Conservation (phyloP, 2,329 filamentous ascomycete genomes). For the Neophaeococcomyces aloes region DNA sequence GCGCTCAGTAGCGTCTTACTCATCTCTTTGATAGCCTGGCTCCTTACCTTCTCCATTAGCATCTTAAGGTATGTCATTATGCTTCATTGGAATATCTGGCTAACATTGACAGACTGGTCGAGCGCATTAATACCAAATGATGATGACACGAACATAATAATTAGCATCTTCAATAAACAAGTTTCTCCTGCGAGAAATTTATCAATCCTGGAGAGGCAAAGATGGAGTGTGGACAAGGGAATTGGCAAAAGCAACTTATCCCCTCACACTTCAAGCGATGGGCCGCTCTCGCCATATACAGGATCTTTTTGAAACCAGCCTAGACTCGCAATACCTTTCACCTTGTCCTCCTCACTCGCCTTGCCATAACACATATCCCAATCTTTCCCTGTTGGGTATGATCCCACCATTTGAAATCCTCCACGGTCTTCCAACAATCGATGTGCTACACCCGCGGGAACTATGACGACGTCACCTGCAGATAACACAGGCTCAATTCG, state of each 20-base stretch:
- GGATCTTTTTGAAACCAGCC: constrained; percentile 52
- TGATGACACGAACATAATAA: not conserved
- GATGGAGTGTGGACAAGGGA: not conserved
- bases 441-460: constrained; percentile 58
- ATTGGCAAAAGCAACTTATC: too few species aligned
- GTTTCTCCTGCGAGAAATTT: not conserved
- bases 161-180: too few species aligned
- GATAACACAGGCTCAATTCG: constrained; percentile 46
- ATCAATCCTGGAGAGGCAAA: not conserved
- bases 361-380: constrained; percentile 67
- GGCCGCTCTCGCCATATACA: constrained; percentile 47
- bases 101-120: constrained; percentile 31
- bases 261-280: constrained; percentile 34
- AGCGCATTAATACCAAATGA: constrained; percentile 23
- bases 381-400: constrained; percentile 46
- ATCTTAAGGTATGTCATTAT: constrained; percentile 49
- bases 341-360: constrained; percentile 44
- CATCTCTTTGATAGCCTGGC: constrained; percentile 77
- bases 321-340: constrained; percentile 39
- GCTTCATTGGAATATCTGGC: constrained; percentile 9
- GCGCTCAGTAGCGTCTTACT: constrained; percentile 69
- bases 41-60: constrained; percentile 79
- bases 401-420: constrained; percentile 57
- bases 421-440: constrained; percentile 44
- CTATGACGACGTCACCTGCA: constrained; percentile 52